A percentile compares a stretch with the other conserved stretches of the same genome.
Evolutionary conservation across 257 asterid species (phyloP).

Genomic region (Haberlea rhodopensis): DNA sequence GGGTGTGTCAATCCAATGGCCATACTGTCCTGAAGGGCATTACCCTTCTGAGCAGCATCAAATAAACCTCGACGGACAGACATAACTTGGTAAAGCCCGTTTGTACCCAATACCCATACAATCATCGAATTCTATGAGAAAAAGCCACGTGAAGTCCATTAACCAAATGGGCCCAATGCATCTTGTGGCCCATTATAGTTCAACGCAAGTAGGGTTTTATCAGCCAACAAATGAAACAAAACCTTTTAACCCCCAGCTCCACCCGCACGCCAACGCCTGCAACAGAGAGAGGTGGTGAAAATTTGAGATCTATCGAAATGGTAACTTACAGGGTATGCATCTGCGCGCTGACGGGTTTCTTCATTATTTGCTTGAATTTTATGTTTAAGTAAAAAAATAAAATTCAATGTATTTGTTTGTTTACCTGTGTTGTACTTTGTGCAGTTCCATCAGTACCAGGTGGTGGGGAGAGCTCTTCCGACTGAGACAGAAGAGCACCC

Average conservation of each 20-base stretch:
- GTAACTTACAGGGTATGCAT: background rate
- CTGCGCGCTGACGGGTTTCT: background rate
- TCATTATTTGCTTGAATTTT: background rate
- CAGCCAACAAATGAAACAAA: background rate
- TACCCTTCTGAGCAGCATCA: too few relatives aligned
- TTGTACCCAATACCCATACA: background rate
- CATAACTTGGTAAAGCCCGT: background rate
- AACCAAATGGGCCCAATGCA: background rate
- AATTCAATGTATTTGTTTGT: constrained; percentile 5
- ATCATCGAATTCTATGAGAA: too few relatives aligned
- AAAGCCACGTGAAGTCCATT: background rate
- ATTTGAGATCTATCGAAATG: background rate
- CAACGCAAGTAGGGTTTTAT: background rate
- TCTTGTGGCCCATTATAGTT: background rate
- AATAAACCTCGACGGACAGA: too few relatives aligned
- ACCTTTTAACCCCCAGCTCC: background rate
- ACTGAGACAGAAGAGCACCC: constrained; percentile 75
- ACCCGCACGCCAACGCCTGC: background rate
- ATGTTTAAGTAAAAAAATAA: background rate
- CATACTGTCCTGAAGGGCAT: too few relatives aligned
- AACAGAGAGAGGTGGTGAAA: background rate
- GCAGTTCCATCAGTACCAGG: constrained; percentile 86
- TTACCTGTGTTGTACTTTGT: constrained; percentile 19
- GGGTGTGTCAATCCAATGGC: too few relatives aligned
- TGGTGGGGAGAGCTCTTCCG: constrained; percentile 82